Percentiles rank a stretch among this genome's conserved stretches.
phyloP scores from a whole-genome alignment of 139 green algal species.

The Chlamydomonas applanata region DNA sequence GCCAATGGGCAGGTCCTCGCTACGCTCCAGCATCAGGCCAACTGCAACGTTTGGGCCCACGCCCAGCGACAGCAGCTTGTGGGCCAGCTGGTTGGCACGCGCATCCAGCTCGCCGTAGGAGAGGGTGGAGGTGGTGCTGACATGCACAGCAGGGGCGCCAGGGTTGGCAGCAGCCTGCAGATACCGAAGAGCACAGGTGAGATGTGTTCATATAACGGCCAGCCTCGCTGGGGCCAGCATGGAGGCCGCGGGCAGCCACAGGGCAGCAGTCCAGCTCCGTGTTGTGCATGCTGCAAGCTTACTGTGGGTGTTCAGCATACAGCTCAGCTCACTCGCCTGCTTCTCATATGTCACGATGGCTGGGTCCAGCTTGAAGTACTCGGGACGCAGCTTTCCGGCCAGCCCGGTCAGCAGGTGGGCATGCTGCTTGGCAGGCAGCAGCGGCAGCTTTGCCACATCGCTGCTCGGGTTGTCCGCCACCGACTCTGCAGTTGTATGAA shows the following conservation, averaged over 20 bases:
- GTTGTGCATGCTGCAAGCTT: background rate
- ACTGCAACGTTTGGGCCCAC: background rate
- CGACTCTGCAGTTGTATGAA: too few relatives aligned
- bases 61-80: background rate
- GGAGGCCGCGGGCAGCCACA: too few relatives aligned
- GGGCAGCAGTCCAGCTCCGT: too few relatives aligned
- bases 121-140: background rate
- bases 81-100: conserved; percentile 4
- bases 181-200: too few relatives aligned
- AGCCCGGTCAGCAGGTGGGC: too few relatives aligned
- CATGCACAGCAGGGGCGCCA: background rate
- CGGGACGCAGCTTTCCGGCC: background rate
- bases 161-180: background rate
- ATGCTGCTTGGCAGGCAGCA: too few relatives aligned
- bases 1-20: background rate
- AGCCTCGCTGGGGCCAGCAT: too few relatives aligned
- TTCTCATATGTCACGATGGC: background rate
- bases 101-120: background rate
- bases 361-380: background rate
- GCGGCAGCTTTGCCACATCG: too few relatives aligned
- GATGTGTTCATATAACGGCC: too few relatives aligned
- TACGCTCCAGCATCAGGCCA: background rate
- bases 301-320: background rate
- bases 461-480: too few relatives aligned
- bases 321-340: background rate